Conservation (phyloP, 345 rosid species). For the Stellera chamaejasme region DNA sequence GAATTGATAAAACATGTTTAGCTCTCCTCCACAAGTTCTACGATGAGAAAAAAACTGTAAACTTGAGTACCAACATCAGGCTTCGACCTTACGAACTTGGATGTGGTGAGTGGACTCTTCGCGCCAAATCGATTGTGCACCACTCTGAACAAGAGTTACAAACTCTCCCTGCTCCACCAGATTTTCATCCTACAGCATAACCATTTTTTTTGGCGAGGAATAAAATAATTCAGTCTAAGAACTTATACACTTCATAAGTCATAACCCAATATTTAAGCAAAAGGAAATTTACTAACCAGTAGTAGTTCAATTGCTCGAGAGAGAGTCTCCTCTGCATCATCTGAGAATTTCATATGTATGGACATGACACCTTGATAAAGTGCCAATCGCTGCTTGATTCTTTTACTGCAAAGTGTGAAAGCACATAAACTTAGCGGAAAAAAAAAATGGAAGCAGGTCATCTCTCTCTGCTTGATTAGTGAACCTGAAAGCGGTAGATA, state of each 20-base stretch:
- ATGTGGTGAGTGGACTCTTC: conserved; percentile 86
- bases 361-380: conserved; percentile 94
- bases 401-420: conserved; percentile 41
- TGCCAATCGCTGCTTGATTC: conserved; percentile 81
- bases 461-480: background rate
- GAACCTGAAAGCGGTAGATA: too few relatives aligned
- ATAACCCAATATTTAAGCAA: background rate
- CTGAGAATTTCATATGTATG: conserved; percentile 73
- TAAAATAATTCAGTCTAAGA: background rate
- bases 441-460: background rate
- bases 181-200: conserved; percentile 45
- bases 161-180: conserved; percentile 57
- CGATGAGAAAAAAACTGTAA: conserved; percentile 11
- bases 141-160: conserved; percentile 91
- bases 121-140: conserved; percentile 96
- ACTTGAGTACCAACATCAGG: conserved; percentile 25
- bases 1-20: too few relatives aligned
- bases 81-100: conserved; percentile 77
- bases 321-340: conserved; percentile 88
- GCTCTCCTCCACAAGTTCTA: conserved; percentile 5
- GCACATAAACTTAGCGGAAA: background rate
- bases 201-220: background rate
- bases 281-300: conserved; percentile 30
- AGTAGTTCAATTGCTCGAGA: conserved; percentile 59
- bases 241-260: background rate